Conservation (phyloP, 2,329 filamentous ascomycete genomes). For the Zasmidium angulare region DNA sequence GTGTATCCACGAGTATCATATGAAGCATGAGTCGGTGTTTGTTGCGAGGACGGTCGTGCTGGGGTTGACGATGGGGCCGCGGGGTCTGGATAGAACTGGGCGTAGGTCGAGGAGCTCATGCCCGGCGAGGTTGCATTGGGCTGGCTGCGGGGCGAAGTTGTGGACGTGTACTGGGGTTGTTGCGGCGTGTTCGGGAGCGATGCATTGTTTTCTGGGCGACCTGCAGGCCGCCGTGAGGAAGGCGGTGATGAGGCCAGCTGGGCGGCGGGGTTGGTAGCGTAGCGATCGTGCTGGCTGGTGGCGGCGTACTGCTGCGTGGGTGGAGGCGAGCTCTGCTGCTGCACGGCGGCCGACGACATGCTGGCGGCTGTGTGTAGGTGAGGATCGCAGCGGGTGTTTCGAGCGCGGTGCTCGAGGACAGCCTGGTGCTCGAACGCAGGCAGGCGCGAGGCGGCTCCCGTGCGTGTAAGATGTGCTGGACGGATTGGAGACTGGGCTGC, state of each 20-base stretch:
- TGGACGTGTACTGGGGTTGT: conserved; percentile 39
- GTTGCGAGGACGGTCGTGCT: conserved; percentile 27
- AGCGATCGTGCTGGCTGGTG: conserved; percentile 5
- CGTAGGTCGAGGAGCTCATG: conserved; percentile 75
- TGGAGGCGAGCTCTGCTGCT: conserved; percentile 13
- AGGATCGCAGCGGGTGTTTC: neutral
- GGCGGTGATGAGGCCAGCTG: conserved; percentile 17
- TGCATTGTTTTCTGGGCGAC: conserved; percentile 7
- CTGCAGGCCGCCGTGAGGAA: conserved; percentile 18
- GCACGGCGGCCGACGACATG: conserved; percentile 24
- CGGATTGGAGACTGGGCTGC: neutral
- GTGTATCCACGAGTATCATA: conserved; percentile 28
- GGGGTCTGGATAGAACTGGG: conserved; percentile 54
- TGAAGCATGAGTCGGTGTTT: conserved; percentile 22
- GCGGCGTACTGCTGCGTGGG: conserved; percentile 12
- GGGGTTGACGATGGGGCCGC: conserved; percentile 23
- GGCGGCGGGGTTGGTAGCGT: conserved; percentile 15
- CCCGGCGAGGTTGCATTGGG: conserved; percentile 50
- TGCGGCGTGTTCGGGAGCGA: conserved; percentile 41
- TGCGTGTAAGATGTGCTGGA: neutral
- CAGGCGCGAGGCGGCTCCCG: neutral
- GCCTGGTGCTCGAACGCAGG: neutral
- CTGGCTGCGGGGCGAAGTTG: conserved; percentile 49
- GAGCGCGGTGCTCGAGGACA: neutral
- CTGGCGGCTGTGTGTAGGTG: neutral